Percentiles rank a stretch among this genome's conserved stretches.
Evolutionary conservation across 768 basidiomycete genomes (phyloP).

Genomic region (Boletus reticulatus): DNA sequence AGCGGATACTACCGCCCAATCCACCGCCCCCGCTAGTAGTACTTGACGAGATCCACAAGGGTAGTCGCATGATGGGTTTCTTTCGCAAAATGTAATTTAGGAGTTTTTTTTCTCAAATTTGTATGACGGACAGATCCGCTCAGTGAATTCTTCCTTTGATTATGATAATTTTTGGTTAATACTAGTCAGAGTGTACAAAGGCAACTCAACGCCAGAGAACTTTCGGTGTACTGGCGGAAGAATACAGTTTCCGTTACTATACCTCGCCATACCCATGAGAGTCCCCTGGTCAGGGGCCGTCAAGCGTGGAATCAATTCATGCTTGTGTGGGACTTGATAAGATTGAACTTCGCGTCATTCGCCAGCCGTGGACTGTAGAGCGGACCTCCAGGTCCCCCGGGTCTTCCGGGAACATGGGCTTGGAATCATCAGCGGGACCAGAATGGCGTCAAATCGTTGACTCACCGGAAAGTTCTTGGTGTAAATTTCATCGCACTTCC

Average conservation of each 20-base stretch:
- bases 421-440: not conserved
- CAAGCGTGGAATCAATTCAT: not conserved
- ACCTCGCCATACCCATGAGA: too few species aligned
- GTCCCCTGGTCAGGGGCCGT: too few species aligned
- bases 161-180: not conserved
- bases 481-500: conserved; percentile 71
- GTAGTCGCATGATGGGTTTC: not conserved
- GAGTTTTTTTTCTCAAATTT: not conserved
- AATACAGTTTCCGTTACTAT: too few species aligned
- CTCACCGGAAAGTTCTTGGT: conserved; percentile 62
- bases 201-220: too few species aligned
- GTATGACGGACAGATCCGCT: not conserved
- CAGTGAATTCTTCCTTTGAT: not conserved
- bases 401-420: conserved; percentile 93
- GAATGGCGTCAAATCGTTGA: not conserved
- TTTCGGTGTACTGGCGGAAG: too few species aligned
- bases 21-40: not conserved
- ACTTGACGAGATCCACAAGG: not conserved
- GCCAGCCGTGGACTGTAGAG: conserved; percentile 86
- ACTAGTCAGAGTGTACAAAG: not conserved
- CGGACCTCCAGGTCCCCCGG: conserved; percentile 73
- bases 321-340: not conserved
- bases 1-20: not conserved
- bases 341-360: conserved; percentile 34
- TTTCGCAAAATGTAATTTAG: not conserved